phyloP scores from a whole-genome alignment of 139 green algal species.

The Chlorella vulgaris region DNA sequence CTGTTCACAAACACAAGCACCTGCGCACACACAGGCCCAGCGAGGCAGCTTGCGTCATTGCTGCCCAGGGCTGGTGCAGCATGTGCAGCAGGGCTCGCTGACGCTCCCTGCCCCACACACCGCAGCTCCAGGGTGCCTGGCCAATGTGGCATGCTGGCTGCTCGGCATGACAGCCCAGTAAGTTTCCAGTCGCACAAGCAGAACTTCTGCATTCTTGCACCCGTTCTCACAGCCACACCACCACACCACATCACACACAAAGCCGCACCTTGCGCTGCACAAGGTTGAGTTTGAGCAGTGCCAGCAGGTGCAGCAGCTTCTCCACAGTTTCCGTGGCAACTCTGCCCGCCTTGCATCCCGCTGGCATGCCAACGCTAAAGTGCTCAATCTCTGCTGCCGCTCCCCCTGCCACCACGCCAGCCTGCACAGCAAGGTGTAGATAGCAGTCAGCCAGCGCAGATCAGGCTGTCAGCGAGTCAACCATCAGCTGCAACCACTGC shows the following conservation, averaged over 20 bases:
- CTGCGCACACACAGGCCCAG: constrained; percentile 32
- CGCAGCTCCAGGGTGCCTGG: too few relatives aligned
- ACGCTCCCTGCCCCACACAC: too few relatives aligned
- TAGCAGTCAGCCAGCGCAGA: background rate
- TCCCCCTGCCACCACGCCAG: constrained; percentile 6
- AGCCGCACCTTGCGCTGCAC: constrained; percentile 73
- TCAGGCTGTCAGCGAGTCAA: too few relatives aligned
- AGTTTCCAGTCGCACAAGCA: too few relatives aligned
- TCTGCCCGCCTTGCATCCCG: background rate
- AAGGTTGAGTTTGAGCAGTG: constrained; percentile 80
- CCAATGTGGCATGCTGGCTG: too few relatives aligned
- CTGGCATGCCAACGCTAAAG: constrained; percentile 46
- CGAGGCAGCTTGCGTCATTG: background rate
- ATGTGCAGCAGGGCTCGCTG: too few relatives aligned
- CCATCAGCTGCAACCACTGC: too few relatives aligned
- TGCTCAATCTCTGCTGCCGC: constrained; percentile 62
- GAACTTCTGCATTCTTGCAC: too few relatives aligned
- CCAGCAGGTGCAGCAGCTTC: constrained; percentile 76
- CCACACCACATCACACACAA: too few relatives aligned
- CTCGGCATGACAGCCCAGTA: too few relatives aligned
- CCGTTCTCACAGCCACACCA: too few relatives aligned
- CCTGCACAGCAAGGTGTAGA: background rate
- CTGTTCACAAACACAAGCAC: constrained; percentile 93
- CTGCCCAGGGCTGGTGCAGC: too few relatives aligned
- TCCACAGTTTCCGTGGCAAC: constrained; percentile 44